Evolutionary conservation across 345 rosid species (phyloP).

Genomic region (Eucalyptus curtisii): DNA sequence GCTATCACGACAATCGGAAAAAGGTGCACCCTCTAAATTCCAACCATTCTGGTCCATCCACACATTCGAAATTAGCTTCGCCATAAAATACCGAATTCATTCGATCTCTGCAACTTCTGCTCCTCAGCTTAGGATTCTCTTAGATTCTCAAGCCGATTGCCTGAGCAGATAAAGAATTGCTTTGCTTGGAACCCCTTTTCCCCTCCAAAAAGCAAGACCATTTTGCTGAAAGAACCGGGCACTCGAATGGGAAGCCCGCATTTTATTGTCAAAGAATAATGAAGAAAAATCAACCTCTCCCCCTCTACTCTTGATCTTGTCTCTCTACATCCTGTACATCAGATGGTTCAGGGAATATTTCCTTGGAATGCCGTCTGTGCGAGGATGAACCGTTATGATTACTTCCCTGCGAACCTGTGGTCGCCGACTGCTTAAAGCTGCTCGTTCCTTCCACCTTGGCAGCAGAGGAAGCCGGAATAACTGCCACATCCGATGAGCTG

Average conservation of each 20-base stretch:
- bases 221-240: constrained; percentile 4
- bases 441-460: constrained; percentile 27
- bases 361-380: constrained; percentile 65
- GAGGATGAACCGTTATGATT: constrained; percentile 70
- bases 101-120: background rate
- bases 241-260: constrained; percentile 21
- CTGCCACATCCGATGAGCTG: constrained; percentile 66
- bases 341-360: constrained; percentile 76
- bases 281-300: constrained; percentile 9
- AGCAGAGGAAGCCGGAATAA: constrained; percentile 19
- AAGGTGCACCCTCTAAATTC: background rate
- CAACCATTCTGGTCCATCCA: background rate
- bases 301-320: constrained; percentile 22
- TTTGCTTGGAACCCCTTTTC: background rate
- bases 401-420: constrained; percentile 78
- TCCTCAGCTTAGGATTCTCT: background rate
- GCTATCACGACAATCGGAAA: background rate
- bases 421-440: constrained; percentile 60
- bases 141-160: background rate
- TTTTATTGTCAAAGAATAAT: constrained; percentile 59
- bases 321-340: constrained; percentile 40
- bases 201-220: background rate
- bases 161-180: background rate
- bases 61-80: background rate
- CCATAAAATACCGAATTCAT: background rate